These are phyloP conservation scores for Sporopachydermia lactativora DNA, from an alignment of 805 yeast species.

Conservation along the genomic window DNA sequence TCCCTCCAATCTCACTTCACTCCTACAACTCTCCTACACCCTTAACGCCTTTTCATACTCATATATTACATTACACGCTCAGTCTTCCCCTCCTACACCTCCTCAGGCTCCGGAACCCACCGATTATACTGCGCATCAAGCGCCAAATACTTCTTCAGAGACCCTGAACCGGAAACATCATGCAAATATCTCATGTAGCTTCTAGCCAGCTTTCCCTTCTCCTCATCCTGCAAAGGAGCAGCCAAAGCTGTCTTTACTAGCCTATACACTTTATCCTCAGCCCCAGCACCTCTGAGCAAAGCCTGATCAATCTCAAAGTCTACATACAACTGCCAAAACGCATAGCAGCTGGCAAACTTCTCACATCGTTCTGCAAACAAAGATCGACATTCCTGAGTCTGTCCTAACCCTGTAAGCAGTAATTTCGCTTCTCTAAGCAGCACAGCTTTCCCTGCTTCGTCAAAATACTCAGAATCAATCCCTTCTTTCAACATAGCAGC, in stretches of 20 bases:
- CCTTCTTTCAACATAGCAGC: conserved; percentile 6
- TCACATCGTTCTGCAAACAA: conserved; percentile 14
- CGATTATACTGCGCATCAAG: not conserved
- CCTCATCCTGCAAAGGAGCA: not conserved
- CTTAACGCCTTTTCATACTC: no score
- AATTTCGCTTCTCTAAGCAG: conserved; percentile 13
- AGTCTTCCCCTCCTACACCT: no score
- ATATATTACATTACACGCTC: no score
- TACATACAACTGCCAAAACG: conserved; percentile 20
- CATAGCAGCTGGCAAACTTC: no score
- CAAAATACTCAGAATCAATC: conserved; percentile 6
- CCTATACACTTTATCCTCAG: not conserved
- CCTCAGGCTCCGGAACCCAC: not conserved
- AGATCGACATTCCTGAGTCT: conserved; percentile 12
- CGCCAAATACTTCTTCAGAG: conserved; percentile 1
- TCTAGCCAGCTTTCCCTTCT: not conserved
- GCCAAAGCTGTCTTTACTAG: not conserved
- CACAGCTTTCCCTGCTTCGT: conserved; percentile 9
- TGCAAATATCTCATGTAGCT: not conserved
- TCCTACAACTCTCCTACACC: no score
- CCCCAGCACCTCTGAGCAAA: not conserved
- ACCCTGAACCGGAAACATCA: conserved; percentile 1
- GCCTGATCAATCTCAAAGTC: conserved; percentile 17
- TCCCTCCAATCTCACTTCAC: no score
- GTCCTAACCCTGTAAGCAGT: conserved; percentile 9